Percentiles rank a stretch among this genome's conserved stretches.
Evolutionary conservation across 23 red algal species (phyloP).

Genomic region (Gracilaria caudata): DNA sequence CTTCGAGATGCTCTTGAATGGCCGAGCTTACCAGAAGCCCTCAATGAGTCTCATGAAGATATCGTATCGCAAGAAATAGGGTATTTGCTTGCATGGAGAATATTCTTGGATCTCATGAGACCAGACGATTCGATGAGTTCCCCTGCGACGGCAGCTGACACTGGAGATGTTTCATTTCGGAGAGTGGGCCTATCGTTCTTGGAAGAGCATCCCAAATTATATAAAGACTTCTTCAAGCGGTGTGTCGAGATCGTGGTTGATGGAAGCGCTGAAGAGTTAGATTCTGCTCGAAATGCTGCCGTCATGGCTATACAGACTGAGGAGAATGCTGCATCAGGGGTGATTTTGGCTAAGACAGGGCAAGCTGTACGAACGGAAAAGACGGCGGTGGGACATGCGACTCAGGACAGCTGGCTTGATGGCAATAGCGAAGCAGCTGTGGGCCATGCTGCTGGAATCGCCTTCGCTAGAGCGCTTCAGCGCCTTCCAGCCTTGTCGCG

Average conservation of each 20-base stretch:
- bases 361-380: slow-evolving; percentile 16
- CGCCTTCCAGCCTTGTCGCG: slow-evolving; percentile 84
- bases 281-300: slow-evolving; percentile 38
- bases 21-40: neutral
- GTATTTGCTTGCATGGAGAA: slow-evolving; percentile 64
- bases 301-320: slow-evolving; percentile 47
- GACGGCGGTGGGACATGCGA: neutral
- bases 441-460: slow-evolving; percentile 60
- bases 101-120: slow-evolving; percentile 59
- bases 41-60: neutral
- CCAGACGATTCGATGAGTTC: neutral
- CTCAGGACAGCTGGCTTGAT: neutral
- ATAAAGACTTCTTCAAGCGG: slow-evolving; percentile 49
- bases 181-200: slow-evolving; percentile 57
- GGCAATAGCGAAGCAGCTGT: slow-evolving; percentile 33
- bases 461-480: slow-evolving; percentile 80
- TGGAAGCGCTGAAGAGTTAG: slow-evolving; percentile 39
- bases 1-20: slow-evolving; percentile 52
- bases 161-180: slow-evolving; percentile 65
- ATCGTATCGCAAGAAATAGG: slow-evolving; percentile 24
- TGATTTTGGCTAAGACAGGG: slow-evolving; percentile 20
- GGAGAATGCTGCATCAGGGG: slow-evolving; percentile 45
- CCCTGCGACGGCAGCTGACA: neutral
- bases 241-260: slow-evolving; percentile 72
- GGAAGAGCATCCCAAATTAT: slow-evolving; percentile 13